Evolutionary conservation across 306 rosid genomes (phyloP), one percentile per base, ranked within the genome.

Genomic region (Cicer bijugum): DNA sequence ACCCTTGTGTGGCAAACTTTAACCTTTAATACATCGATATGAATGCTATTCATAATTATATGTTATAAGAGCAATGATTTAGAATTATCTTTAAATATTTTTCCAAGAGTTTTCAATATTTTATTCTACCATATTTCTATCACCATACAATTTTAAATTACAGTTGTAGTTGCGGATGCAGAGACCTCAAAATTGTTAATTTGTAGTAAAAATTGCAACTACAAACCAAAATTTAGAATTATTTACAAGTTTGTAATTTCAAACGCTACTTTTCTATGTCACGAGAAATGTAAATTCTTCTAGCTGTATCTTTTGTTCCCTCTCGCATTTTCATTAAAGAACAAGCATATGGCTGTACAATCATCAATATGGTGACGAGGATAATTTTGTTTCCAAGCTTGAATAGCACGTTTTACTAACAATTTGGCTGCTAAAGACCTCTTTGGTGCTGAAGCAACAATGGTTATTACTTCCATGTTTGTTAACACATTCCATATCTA

Each of bases 401-500:
- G 56, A 51, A 84, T 79, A 1, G 98, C 98, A n/a, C 73, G 78
- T 12, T 72, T 80, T 3, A 89, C 94, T 53, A 91, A 12, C 67
- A 82, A 52, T 69, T 84, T 88, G 1, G 98, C 97, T 19, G 97
- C 98, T 56, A 20, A 50, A 12, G 89, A 86, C 71, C 89, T 81
- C 51, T 38, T 89, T 78, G 69, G 85, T 19, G 92, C 87, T 5
- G 92, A 86, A 44, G 89, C 88, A 60, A 91, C 93, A 69, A 89
- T 82, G 70, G 63, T 83, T 47, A 93, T 80, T 43, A 88, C 97
- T 76, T 91, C 91, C 7, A 4, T 65, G 80, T 93, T 93, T 17
- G 97, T 67, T 28, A 93, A 58, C 46, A 86, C 97, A 82, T 88
- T 93, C 98, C 97, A 91, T 46, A 93, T 16, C 98, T 93, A 88